Percentiles rank a stretch among this genome's conserved stretches.
phyloP scores from a whole-genome alignment of 306 rosid genomes.

The Gynostemma pentaphyllum region DNA sequence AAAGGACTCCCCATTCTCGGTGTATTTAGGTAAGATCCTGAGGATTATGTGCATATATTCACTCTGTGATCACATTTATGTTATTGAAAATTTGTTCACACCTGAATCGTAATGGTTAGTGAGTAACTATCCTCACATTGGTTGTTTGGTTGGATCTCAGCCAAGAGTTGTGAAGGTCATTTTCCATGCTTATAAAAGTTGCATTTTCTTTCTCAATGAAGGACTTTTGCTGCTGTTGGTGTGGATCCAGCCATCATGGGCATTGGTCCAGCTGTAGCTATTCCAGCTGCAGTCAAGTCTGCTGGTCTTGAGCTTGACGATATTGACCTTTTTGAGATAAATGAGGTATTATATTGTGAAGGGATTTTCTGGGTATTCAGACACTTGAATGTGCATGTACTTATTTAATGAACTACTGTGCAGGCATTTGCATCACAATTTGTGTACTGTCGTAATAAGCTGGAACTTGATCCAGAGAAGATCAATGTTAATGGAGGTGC shows the following conservation, averaged over 20 bases:
- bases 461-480: constrained; percentile 83
- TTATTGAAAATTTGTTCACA: too few species aligned
- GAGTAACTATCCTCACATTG: not conserved
- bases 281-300: constrained; percentile 93
- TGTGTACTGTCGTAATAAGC: constrained; percentile 81
- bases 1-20: constrained; percentile 95
- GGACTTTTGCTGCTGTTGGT: constrained; percentile 89
- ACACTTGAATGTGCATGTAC: not conserved
- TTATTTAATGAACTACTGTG: constrained; percentile 11
- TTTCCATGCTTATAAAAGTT: not conserved
- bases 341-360: constrained; percentile 50
- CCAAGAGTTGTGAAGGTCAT: not conserved
- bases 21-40: constrained; percentile 56
- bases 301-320: constrained; percentile 91
- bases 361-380: not conserved
- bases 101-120: too few species aligned
- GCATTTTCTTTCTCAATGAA: constrained; percentile 18
- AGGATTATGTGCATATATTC: not conserved
- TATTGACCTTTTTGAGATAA: constrained; percentile 89
- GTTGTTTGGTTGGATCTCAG: not conserved
- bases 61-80: too few species aligned
- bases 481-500: constrained; percentile 97
- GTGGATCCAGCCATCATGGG: constrained; percentile 99
- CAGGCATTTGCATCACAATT: constrained; percentile 97
- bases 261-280: constrained; percentile 93